Conservation (phyloP, 2,329 filamentous ascomycete genomes). For the Lachnellula occidentalis region DNA sequence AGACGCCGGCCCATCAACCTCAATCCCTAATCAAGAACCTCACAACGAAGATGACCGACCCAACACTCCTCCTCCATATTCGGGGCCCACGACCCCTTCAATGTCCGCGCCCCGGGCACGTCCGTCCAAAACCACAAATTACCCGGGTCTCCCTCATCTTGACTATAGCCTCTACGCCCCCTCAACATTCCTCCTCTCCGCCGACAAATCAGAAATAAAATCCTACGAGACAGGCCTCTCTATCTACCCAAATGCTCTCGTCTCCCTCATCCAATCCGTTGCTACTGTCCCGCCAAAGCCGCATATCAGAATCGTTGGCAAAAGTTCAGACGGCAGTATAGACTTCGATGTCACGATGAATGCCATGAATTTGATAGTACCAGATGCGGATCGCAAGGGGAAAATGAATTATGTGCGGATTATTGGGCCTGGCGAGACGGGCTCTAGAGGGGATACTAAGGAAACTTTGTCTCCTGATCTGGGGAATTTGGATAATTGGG, state of each 20-base stretch:
- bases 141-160: constrained; percentile 23
- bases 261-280: constrained; percentile 42
- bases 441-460: constrained; percentile 37
- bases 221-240: constrained; percentile 46
- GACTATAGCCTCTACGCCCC: constrained; percentile 39
- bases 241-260: constrained; percentile 40
- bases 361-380: constrained; percentile 47
- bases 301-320: constrained; percentile 45
- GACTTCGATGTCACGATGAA: constrained; percentile 52
- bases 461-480: constrained; percentile 13
- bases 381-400: constrained; percentile 35
- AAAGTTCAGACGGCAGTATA: constrained; percentile 33
- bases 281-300: constrained; percentile 51
- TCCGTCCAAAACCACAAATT: constrained; percentile 6
- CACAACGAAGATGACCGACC: constrained; percentile 17
- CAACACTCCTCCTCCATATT: constrained; percentile 26
- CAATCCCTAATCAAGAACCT: neutral
- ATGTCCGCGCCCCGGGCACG: constrained; percentile 4
- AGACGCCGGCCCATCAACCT: constrained; percentile 12
- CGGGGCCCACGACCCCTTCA: constrained; percentile 16
- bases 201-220: constrained; percentile 43
- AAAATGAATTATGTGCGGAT: constrained; percentile 51
- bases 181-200: constrained; percentile 45
- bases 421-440: constrained; percentile 44
- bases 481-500: constrained; percentile 21